Evolutionary conservation across 2,329 filamentous ascomycete genomes (phyloP).

Genomic region (Fusarium veterinarium): DNA sequence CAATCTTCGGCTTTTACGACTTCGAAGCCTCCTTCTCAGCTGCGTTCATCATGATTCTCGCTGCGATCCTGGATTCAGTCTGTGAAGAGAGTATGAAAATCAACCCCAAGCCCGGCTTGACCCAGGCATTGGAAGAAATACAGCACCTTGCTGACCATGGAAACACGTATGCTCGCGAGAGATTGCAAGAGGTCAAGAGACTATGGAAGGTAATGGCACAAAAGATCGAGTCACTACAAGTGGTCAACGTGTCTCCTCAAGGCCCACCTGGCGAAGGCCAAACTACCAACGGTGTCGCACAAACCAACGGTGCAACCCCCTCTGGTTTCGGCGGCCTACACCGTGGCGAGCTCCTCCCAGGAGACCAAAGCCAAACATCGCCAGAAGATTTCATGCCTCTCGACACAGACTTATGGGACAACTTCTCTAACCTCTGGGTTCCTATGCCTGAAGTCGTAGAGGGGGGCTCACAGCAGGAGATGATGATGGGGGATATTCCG

Average conservation of each 20-base stretch:
- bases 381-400: slow-evolving; percentile 40
- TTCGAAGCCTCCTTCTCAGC: slow-evolving; percentile 45
- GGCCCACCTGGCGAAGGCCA: slow-evolving; percentile 12
- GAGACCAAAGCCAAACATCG: slow-evolving; percentile 22
- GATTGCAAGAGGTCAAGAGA: slow-evolving; percentile 40
- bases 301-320: slow-evolving; percentile 15
- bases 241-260: slow-evolving; percentile 40
- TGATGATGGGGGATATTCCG: slow-evolving; percentile 41
- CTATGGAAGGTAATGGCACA: slow-evolving; percentile 43
- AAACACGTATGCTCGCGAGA: slow-evolving; percentile 43
- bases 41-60: slow-evolving; percentile 45
- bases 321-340: slow-evolving; percentile 8
- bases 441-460: slow-evolving; percentile 31
- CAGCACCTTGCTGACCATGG: slow-evolving; percentile 45
- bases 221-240: slow-evolving; percentile 42
- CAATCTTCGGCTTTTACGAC: slow-evolving; percentile 44
- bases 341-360: not conserved
- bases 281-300: not conserved
- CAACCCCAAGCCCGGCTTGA: slow-evolving; percentile 41
- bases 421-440: slow-evolving; percentile 44
- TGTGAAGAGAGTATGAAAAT: slow-evolving; percentile 43
- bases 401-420: slow-evolving; percentile 43
- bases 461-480: slow-evolving; percentile 36
- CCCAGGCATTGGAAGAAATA: slow-evolving; percentile 44
- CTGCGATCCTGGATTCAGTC: slow-evolving; percentile 42